Evolutionary conservation across 805 yeast genomes (phyloP), one percentile per base, ranked within the genome.

Genomic region (Starmerella cellae): DNA sequence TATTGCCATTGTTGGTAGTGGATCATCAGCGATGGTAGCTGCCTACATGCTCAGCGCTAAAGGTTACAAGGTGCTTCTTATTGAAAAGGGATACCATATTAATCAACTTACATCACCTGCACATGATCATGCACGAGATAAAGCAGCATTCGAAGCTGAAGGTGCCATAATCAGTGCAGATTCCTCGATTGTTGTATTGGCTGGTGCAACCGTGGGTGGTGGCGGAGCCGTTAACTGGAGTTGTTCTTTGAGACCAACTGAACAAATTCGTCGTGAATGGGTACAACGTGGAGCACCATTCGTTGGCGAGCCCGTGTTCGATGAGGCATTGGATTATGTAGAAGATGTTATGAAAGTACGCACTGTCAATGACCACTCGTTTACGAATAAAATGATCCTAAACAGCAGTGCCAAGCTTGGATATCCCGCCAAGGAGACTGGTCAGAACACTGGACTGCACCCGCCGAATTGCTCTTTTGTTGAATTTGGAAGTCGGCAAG

Each of bases 211-310:
- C 0, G 68, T 73, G 42, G 78, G 78, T 5, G 78, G 77, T 13
- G 77, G 77, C 5, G 61, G 73, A 5, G 70, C 77, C 13, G 68
- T 73, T 34, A 73, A 73, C 57, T 73, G 78, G 78, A 66, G 71
- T 11, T 76, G 77, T 16, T 62, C 70, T 44, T 51, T 73, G 42
- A 63, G 61, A 31, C 69, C 77, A 0, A 73, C 73, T 1, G 68
- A 66, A 55, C 61, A 62, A 40, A 71, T 73, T 3, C 64, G 78
- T 38, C 57, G 63, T 26, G 75, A 71, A 50, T 73, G 75, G 75
- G 69, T 64, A 30, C 59, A 65, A 21, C 59, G 56, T 39, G 72
- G 71, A 0, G 61, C 66, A 10, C 70, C 68, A 9, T 70, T 68
- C 62, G 73, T 63, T n/a, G 69, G 67, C 3, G 52, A 55, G 10